Evolutionary conservation across 257 asterid species (phyloP).

Genomic region (Jacaranda copaia): DNA sequence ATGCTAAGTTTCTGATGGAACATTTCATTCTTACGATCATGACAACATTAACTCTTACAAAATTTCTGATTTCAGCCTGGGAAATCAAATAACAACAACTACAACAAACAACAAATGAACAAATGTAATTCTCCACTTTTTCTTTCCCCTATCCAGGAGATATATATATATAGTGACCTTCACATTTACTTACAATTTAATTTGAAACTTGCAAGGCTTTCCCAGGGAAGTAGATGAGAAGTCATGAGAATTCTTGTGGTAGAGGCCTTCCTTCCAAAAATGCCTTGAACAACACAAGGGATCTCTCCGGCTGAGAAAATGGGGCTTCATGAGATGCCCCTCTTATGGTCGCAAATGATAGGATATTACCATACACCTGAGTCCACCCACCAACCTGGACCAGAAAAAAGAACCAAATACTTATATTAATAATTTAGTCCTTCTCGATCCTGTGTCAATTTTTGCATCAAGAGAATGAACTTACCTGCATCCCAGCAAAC

Average conservation of each 20-base stretch:
- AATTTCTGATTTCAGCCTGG: constrained; percentile 32
- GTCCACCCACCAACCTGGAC: constrained; percentile 89
- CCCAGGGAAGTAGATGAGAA: too few species aligned
- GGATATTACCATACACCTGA: constrained; percentile 62
- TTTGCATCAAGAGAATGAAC: background rate
- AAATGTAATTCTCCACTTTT: constrained; percentile 30
- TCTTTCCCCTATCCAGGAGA: background rate
- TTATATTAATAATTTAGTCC: background rate
- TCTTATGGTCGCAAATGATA: constrained; percentile 75
- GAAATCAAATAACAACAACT: background rate
- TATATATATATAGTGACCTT: constrained; percentile 19
- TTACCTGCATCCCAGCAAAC: constrained; percentile 86
- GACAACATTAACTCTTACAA: constrained; percentile 29
- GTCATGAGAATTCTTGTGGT: constrained; percentile 60
- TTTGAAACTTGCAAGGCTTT: background rate
- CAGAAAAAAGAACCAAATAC: background rate
- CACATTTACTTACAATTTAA: constrained; percentile 42
- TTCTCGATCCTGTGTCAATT: too few species aligned
- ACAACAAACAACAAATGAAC: constrained; percentile 30
- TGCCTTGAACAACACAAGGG: constrained; percentile 74
- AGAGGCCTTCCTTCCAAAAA: constrained; percentile 72
- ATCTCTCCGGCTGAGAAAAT: constrained; percentile 83
- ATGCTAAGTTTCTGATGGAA: background rate
- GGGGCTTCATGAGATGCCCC: constrained; percentile 92
- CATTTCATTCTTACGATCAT: background rate